These are phyloP conservation scores for Isoetes taiwanensis DNA, from an alignment of 75 land plant species.

Conservation along the genomic window DNA sequence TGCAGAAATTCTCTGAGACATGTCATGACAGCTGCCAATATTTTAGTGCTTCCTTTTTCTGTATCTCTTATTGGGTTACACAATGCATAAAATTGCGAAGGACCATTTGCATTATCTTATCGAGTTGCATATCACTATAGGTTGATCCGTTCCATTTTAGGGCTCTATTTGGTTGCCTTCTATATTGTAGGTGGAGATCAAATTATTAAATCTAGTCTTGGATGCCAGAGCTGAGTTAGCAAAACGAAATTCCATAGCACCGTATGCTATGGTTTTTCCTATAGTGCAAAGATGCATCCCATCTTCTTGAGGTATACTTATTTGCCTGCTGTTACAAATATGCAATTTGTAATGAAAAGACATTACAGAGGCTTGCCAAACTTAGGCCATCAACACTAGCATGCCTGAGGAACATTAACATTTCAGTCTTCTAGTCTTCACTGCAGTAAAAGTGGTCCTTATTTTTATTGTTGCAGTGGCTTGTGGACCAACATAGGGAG, in stretches of 20 bases:
- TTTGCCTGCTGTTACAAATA: conserved; percentile 37
- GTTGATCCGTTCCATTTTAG: no score
- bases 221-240: conserved; percentile 50
- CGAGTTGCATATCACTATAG: no score
- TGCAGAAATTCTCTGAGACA: no score
- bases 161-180: background rate
- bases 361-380: conserved; percentile 54
- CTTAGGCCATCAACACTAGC: conserved; percentile 61
- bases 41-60: no score
- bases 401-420: conserved; percentile 63
- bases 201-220: conserved; percentile 42
- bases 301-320: no score
- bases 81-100: no score
- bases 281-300: conserved; percentile 4
- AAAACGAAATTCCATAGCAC: conserved; percentile 46
- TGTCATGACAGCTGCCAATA: no score
- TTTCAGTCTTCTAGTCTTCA: no score
- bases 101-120: no score
- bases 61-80: no score
- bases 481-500: conserved; percentile 41
- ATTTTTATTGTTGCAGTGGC: conserved; percentile 32
- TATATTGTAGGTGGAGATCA: conserved; percentile 34
- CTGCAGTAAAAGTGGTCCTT: no score
- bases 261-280: conserved; percentile 31
- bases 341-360: conserved; percentile 70